Base-by-base conservation (phyloP, 352 stramenopile species). In the Aphanomyces stellatus region DNA sequence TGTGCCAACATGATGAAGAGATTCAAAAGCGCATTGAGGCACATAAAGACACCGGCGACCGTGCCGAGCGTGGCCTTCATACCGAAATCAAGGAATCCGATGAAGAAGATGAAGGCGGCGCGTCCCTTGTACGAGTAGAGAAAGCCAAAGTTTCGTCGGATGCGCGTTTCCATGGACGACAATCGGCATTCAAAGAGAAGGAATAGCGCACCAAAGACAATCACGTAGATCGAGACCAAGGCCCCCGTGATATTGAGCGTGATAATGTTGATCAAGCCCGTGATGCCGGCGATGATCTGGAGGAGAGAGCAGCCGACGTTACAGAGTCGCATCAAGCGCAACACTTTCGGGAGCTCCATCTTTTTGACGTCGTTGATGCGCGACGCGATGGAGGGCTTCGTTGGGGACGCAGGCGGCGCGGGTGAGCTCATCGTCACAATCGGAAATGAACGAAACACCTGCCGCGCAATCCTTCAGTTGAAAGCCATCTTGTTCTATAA, bases 181-280 rank as follows among this genome's bases (percentile, higher is more conserved):
- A 94, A 74, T 46, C 85, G 85, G 72, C 85, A 94, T 74, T 94
- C 85, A 62, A 94, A 94, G 35, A 94, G 81, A 71, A 94, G 56
- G 59, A 94, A 92, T 11, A 94, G 69, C 13, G 92, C 72, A 74
- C 83, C 85, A 69, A 94, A 94, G 78, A 91, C 90, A 72, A 94
- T 92, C 53, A 94, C 85, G 75, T 94, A 94, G 70, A 94, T 88
- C 53, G 83, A 91, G 72, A 94, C 83, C 59, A 94, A 76, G 34
- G 81, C 89, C 73, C 85, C 85, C 65, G 85, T 94, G 73, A 94
- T 87, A 79, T 94, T 94, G 70, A 94, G 82, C 73, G 85, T 94
- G 71, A 94, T 90, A 72, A 94, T 92, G 53, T 77, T 88, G 48
- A 80, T 90, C 73, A 94, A 82, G 62, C 85, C 85, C 63, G 88